Conservation (phyloP, 2,329 filamentous ascomycete genomes). For the Penicillium occitanis region DNA sequence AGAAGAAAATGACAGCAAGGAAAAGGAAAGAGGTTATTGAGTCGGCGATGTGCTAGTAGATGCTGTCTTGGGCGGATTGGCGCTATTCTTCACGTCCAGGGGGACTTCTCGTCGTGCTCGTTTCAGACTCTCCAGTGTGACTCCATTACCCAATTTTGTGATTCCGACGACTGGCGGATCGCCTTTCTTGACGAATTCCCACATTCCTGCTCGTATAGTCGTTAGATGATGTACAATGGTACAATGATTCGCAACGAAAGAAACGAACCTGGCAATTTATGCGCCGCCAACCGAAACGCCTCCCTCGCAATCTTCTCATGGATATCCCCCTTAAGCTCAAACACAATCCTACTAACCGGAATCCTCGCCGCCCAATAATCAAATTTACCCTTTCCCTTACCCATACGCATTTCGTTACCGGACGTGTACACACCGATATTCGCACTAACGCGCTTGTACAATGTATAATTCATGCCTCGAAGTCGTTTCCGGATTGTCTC, state of each 20-base stretch:
- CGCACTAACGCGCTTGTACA: slow-evolving; percentile 88
- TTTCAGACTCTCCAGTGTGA: slow-evolving; percentile 81
- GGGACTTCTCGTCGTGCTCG: slow-evolving; percentile 69
- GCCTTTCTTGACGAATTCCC: slow-evolving; percentile 91
- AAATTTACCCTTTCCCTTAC: slow-evolving; percentile 96
- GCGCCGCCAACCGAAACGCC: slow-evolving; percentile 88
- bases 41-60: slow-evolving; percentile 39
- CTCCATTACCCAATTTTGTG: slow-evolving; percentile 77
- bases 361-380: slow-evolving; percentile 94
- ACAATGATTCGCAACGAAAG: not conserved
- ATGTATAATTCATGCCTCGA: slow-evolving; percentile 83
- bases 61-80: slow-evolving; percentile 33
- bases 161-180: slow-evolving; percentile 88
- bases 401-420: slow-evolving; percentile 98
- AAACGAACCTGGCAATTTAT: slow-evolving; percentile 83
- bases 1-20: not conserved
- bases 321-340: slow-evolving; percentile 86
- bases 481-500: slow-evolving; percentile 88
- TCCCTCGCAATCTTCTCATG: slow-evolving; percentile 95
- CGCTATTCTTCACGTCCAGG: slow-evolving; percentile 33
- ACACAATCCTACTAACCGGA: slow-evolving; percentile 84
- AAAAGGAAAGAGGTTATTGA: slow-evolving; percentile 30
- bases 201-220: slow-evolving; percentile 47
- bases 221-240: not conserved
- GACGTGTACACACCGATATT: slow-evolving; percentile 94